A percentile compares a stretch with the other conserved stretches of the same genome.
These are phyloP conservation scores for Vigna nakashimae DNA, from an alignment of 306 rosid genomes.

Conservation along the genomic window DNA sequence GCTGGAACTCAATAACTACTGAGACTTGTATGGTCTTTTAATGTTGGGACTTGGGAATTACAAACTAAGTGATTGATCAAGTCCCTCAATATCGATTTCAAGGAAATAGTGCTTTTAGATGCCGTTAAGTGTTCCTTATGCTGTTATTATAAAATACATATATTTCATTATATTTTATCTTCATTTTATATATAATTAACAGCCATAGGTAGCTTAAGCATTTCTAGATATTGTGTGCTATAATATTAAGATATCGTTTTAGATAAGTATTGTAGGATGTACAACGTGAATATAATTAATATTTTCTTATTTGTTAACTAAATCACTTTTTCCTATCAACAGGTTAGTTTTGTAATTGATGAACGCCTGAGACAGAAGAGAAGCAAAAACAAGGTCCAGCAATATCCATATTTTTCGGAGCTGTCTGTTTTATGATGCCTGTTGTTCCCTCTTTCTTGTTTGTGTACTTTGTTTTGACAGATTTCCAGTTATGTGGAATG, in stretches of 20 bases:
- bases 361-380: slow-evolving; percentile 83
- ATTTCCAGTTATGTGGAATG: background rate
- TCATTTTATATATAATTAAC: background rate
- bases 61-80: slow-evolving; percentile 24
- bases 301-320: slow-evolving; percentile 25
- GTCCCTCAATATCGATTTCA: slow-evolving; percentile 4
- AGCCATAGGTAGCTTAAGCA: background rate
- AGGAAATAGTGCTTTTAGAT: slow-evolving; percentile 16
- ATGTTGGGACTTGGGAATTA: slow-evolving; percentile 7
- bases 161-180: slow-evolving; percentile 24
- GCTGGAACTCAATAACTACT: slow-evolving; percentile 13
- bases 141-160: slow-evolving; percentile 14
- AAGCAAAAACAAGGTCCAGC: slow-evolving; percentile 76
- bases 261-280: background rate
- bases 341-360: slow-evolving; percentile 93
- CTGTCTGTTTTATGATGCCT: slow-evolving; percentile 13
- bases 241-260: background rate
- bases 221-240: slow-evolving; percentile 6
- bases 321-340: slow-evolving; percentile 38
- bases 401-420: slow-evolving; percentile 24
- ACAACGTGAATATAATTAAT: slow-evolving; percentile 9
- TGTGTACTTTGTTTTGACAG: slow-evolving; percentile 30
- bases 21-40: slow-evolving; percentile 16
- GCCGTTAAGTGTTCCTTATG: slow-evolving; percentile 2
- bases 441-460: background rate